Evolutionary conservation across 2,329 filamentous ascomycete genomes (phyloP), one percentile per base, ranked within the genome.

Genomic region (Plectosphaerella plurivora): DNA sequence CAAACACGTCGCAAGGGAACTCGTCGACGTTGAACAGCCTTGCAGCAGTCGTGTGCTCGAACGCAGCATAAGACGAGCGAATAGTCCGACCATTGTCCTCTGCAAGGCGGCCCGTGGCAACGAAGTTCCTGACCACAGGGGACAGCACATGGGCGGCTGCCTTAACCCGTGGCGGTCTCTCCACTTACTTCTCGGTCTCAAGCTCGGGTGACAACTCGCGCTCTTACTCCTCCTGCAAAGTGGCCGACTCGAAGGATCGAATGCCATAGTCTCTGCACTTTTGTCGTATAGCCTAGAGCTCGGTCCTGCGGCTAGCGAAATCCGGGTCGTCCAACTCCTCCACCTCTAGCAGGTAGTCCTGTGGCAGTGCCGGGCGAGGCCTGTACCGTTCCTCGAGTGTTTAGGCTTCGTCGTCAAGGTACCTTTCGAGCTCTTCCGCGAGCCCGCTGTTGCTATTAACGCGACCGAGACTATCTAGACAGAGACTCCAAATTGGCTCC

Each of bases 221-320:
- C 60, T 90, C 86, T 57, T 89, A 84, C 53, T 90, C 87, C 59
- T 89, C 84, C 3, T 80, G 68, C 0, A 88, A 65, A 0, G 67
- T 65, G 0, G 70, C 68, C 0, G 69, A 60, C 1, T 63, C 57
- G 24, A 73, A 59, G 4, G 28, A 33, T 33, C 28, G 28, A 33
- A 33, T 33, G 28, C 28, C 28, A 28, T 28, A 10, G 25, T 28
- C 25, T 10, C 25, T 5, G 25, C 25, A 28, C 25, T 28, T 28
- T 10, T 28, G 25, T 28, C 25, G 25, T 28, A 28, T 28, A 10
- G 25, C 25, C 25, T 28, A 10, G 10, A 28, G 25, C 25, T 28
- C 25, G 25, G 25, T 28, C 25, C 25, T 28, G 25, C 25, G 25
- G 5, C 5, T 28, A 10, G 25, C 5, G 25, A 28, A 28, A 28